phyloP scores from a whole-genome alignment of 2,329 filamentous ascomycete species.

The Neurospora sp. region DNA sequence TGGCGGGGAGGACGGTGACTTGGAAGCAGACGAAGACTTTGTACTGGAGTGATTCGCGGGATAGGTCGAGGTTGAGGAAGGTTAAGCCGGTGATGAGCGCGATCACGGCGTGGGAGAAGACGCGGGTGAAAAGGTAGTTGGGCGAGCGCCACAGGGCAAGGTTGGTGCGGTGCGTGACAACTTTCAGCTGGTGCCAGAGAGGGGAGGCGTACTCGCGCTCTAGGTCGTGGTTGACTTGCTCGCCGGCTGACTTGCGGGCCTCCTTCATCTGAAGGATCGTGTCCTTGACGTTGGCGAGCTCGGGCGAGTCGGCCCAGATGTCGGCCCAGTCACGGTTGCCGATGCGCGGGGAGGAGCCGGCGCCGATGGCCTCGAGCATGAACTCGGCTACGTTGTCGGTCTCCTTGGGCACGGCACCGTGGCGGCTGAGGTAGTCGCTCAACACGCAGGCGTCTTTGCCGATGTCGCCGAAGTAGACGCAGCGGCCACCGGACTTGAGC shows the following conservation, averaged over 20 bases:
- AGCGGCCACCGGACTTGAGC: constrained; percentile 66
- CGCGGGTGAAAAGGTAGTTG: constrained; percentile 79
- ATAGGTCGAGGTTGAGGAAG: constrained; percentile 69
- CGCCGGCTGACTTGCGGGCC: constrained; percentile 38
- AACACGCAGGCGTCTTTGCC: constrained; percentile 63
- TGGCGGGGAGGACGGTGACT: constrained; percentile 70
- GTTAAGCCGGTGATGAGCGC: constrained; percentile 70
- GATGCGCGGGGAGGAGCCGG: constrained; percentile 61
- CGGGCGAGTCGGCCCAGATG: constrained; percentile 65
- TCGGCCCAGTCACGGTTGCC: constrained; percentile 72
- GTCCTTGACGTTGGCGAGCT: constrained; percentile 56
- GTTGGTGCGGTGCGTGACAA: constrained; percentile 65
- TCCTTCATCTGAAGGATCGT: constrained; percentile 59
- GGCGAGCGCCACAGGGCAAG: constrained; percentile 76
- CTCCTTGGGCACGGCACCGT: constrained; percentile 49
- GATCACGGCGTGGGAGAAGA: constrained; percentile 77
- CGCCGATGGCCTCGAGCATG: constrained; percentile 79
- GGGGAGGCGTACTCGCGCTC: constrained; percentile 79
- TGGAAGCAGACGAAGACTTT: constrained; percentile 88
- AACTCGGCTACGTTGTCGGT: constrained; percentile 60
- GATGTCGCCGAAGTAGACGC: constrained; percentile 81
- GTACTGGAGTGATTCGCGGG: constrained; percentile 69
- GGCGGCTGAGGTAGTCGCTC: constrained; percentile 50
- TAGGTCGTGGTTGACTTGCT: constrained; percentile 36
- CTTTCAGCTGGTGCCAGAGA: constrained; percentile 64